Percentiles rank a stretch among this genome's conserved stretches.
Conservation (phyloP, 768 basidiomycete genomes). For the Russula griseocarnosa region DNA sequence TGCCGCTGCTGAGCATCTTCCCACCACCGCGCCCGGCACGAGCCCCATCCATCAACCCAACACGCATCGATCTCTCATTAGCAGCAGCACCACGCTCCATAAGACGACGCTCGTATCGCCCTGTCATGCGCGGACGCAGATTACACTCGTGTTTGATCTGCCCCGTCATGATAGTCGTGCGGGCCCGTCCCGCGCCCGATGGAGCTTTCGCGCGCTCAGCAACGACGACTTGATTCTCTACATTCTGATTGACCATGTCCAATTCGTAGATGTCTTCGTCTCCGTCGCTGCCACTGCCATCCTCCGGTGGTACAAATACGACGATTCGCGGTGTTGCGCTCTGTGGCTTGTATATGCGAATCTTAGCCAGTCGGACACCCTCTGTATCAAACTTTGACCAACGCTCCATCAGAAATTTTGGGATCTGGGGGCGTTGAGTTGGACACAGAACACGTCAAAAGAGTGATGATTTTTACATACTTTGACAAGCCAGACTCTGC, state of each 20-base stretch:
- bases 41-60: constrained; percentile 71
- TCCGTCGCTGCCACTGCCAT: constrained; percentile 46
- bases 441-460: constrained; percentile 5
- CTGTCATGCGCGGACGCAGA: constrained; percentile 62
- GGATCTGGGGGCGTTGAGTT: constrained; percentile 49
- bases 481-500: constrained; percentile 84
- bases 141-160: constrained; percentile 79
- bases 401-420: constrained; percentile 78
- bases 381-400: constrained; percentile 77
- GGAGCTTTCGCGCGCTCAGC: constrained; percentile 75
- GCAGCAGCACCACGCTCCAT: constrained; percentile 60
- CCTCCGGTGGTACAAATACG: constrained; percentile 60
- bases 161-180: constrained; percentile 75
- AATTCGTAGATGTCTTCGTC: constrained; percentile 72
- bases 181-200: constrained; percentile 49
- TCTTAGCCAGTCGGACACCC: constrained; percentile 75
- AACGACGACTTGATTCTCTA: constrained; percentile 82
- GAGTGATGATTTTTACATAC: constrained; percentile 40
- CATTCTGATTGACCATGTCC: constrained; percentile 79
- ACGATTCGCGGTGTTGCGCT: constrained; percentile 56
- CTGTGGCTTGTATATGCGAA: constrained; percentile 64
- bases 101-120: constrained; percentile 68
- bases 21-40: constrained; percentile 68
- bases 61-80: constrained; percentile 62
- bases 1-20: constrained; percentile 75